Evolutionary conservation across 495 filamentous ascomycete genomes (phyloP), one percentile per base, ranked within the genome.

Genomic region (Tuber calosporum): DNA sequence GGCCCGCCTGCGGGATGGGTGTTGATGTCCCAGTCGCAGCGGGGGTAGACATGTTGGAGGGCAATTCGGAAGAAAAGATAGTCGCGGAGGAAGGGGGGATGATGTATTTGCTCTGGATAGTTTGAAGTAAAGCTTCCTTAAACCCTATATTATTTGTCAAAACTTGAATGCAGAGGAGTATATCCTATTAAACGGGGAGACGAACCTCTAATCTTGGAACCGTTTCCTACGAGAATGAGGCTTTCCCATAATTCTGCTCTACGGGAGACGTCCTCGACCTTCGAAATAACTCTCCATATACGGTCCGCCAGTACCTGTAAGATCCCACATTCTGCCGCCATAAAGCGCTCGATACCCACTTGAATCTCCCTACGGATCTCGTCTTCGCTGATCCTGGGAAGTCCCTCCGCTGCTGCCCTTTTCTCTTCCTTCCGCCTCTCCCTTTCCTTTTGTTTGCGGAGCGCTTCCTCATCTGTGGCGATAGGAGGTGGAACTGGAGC

Each of bases 21-120:
- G 95, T 99, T 82, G 93, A 94, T 30, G 94, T 90, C 26, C 95
- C 95, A 0, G 95, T 99, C 8, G 92, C 93, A 48, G 89, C 86
- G 17, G 95, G 95, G 0, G 95, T 98, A 66, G 91, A 91, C 43
- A 99, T 88, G 82, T 98, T 95, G 66, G 92, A 96, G 41, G 93
- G 96, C 43, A 99, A 88, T 83, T 99, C 95, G 67, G 92, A 96
- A 45, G 93, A 96, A 86, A 99, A 99, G 79, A 98, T 98, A 45
- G 93, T 97, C 36, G 91, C 93, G 2, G 89, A 89, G 62, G 91
- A 94, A 0, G 95, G 95, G 6, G 93, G 94, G 73, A 98, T 90
- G 48, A 96, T 85, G 81, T 95, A 96, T 77, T 93, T 94, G 74
- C 89, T 87, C 41, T 88, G 88, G 34, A 98, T 86, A 0, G 90